Percentiles rank a stretch among this genome's conserved stretches.
phyloP scores from a whole-genome alignment of 768 basidiomycete species.

The Galerina sulciceps region DNA sequence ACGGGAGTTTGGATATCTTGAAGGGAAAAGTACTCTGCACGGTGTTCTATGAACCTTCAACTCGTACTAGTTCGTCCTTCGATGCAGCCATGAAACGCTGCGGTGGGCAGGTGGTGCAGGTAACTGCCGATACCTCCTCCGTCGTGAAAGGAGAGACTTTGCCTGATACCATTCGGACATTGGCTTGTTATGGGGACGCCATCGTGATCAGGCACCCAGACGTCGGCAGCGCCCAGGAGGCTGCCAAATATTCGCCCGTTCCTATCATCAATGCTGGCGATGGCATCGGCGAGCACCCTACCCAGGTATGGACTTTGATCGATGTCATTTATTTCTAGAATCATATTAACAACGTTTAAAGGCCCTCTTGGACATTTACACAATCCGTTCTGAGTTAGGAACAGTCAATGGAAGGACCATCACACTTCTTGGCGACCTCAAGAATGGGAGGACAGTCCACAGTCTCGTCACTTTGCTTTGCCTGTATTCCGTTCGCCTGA shows the following conservation, averaged over 20 bases:
- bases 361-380: constrained; percentile 89
- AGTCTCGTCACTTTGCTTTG: constrained; percentile 91
- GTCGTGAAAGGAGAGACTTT: constrained; percentile 93
- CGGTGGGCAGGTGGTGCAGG: constrained; percentile 92
- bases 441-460: constrained; percentile 98
- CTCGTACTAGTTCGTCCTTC: constrained; percentile 93
- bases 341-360: constrained; percentile 29
- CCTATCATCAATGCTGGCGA: constrained; percentile 98
- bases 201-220: constrained; percentile 95
- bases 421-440: constrained; percentile 92
- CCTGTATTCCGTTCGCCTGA: constrained; percentile 91
- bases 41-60: constrained; percentile 96
- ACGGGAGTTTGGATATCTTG: constrained; percentile 85
- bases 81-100: constrained; percentile 99
- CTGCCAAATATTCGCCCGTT: constrained; percentile 95
- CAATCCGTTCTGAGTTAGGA: constrained; percentile 96
- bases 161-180: constrained; percentile 90
- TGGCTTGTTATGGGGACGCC: constrained; percentile 94
- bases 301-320: constrained; percentile 63
- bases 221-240: constrained; percentile 90
- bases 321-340: not conserved
- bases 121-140: constrained; percentile 81
- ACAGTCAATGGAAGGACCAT: constrained; percentile 97
- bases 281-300: constrained; percentile 96
- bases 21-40: constrained; percentile 91